Percentiles rank a stretch among this genome's conserved stretches.
These are phyloP conservation scores for Pyronema domesticum DNA, from an alignment of 495 filamentous ascomycete species.

Conservation along the genomic window DNA sequence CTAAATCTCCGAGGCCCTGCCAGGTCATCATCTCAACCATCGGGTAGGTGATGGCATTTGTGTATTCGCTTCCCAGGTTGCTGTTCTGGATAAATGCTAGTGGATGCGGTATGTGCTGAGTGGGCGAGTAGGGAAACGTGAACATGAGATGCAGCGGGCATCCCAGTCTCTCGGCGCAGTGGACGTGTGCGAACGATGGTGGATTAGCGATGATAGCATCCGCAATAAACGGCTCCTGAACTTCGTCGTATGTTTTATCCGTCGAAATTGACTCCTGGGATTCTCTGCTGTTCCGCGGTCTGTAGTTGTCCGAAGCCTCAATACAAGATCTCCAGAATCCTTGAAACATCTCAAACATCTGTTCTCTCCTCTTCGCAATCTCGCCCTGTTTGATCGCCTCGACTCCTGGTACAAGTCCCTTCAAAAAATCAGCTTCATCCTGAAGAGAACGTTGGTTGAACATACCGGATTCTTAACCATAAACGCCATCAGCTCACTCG, in stretches of 20 bases:
- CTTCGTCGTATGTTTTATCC: constrained; percentile 7
- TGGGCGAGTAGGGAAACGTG: constrained; percentile 48
- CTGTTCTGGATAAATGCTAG: constrained; percentile 48
- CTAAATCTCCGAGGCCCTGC: constrained; percentile 44
- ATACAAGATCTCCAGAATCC: constrained; percentile 47
- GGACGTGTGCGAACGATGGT: constrained; percentile 47
- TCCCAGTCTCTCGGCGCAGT: constrained; percentile 46
- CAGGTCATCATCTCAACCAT: constrained; percentile 52
- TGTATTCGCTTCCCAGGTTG: constrained; percentile 42
- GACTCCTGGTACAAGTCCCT: constrained; percentile 45
- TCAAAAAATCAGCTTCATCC: constrained; percentile 2
- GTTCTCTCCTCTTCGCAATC: constrained; percentile 38
- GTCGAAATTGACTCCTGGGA: constrained; percentile 12
- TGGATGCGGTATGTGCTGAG: constrained; percentile 52
- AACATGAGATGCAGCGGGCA: constrained; percentile 53
- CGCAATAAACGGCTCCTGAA: constrained; percentile 39
- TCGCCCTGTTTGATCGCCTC: constrained; percentile 49
- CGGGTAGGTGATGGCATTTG: constrained; percentile 58
- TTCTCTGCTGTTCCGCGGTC: constrained; percentile 7
- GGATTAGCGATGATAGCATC: constrained; percentile 59
- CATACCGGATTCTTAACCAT: constrained; percentile 57
- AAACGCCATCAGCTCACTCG: constrained; percentile 59
- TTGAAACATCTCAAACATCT: constrained; percentile 44
- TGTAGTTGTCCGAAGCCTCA: constrained; percentile 30
- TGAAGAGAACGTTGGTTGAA: neutral